Evolutionary conservation across 768 basidiomycete species (phyloP), one percentile per base, ranked within the genome.

Genomic region (Ramaria sp.): DNA sequence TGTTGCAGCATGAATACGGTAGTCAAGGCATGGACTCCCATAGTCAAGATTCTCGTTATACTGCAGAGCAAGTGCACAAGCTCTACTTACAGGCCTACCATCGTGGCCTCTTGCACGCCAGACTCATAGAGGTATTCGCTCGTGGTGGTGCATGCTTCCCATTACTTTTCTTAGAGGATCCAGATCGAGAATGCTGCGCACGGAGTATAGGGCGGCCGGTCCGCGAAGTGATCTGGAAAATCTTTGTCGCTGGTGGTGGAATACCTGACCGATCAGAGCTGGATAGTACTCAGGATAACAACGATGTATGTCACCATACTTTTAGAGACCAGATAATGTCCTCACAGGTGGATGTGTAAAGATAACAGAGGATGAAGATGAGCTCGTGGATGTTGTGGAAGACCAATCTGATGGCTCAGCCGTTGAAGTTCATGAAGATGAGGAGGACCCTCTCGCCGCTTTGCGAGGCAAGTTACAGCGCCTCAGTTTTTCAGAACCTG

Each of bases 131-230:
- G 59, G 63, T 75, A 4, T 64, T 89, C 50, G 78, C 67, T 54
- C 80, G 83, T 0, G 77, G 83, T 0, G 77, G 75, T 16, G 80
- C 85, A 0, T 81, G 72, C 55, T 90, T 85, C 85, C 79, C 84
- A 4, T 70, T 73, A 32, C 63, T 82, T n/a, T 88, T 87, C 64
- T 73, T 91, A 18, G 88, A 91, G 57, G 77, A 81, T 59, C 88
- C 88, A 0, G 88, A 91, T 64, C 49, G 75, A 28, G 85, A 88
- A 63, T 79, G 78, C 0, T 82, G 84, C 10, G 70, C 77, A 18
- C 68, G 78, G 55, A 81, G 76, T 52, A 75, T 89, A 12, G 81
- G 81, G 4, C 67, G 80, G 28, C 77, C 78, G 1, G 73, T 89
- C 47, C 75, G 84, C 15, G 63, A 69, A 49, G 87, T 83, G 82